Evolutionary conservation across 768 basidiomycete species (phyloP), one percentile per base, ranked within the genome.

Genomic region (Fomitopsis serialis): DNA sequence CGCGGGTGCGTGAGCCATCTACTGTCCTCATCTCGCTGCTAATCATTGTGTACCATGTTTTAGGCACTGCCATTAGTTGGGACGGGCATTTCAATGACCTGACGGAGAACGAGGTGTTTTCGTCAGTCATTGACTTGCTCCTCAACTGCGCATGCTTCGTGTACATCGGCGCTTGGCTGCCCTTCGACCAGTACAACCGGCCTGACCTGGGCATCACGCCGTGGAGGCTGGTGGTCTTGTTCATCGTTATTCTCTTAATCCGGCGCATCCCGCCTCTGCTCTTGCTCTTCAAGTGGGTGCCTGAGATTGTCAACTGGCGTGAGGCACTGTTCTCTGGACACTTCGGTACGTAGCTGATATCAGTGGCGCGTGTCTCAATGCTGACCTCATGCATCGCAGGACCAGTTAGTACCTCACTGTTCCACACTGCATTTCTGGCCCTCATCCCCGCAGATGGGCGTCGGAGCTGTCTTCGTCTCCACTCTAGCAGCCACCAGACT

Each of bases 241-340:
- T 85, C 60, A 61, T 93, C 36, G 70, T 72, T 2, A 84, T 97
- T 45, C 70, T 97, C 44, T 58, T 82, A 8, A 66, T 98, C 32
- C 82, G 97, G 23, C 79, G 96, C 12, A 84, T 98, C 24, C 95
- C 95, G 0, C 71, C 81, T 13, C 75, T 98, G 44, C 69, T 97
- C 50, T 61, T 82, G 2, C 72, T 97, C 2, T 94, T 95, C 62
- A 80, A 71, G 55, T 91, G 83, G 78, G 80, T 97, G 13, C 96
- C 95, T 0, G 95, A 98, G 67, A 89, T 98, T 59, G 67, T 70
- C 36, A 84, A 80, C 21, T 89, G 92, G 84, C 76, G 80, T 43
- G 92, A 98, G 70, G 95, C 96, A 0, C 58, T 93, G 3, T 97
- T 98, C 66, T 82, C 80, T 4, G 96, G 96, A 2, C 94, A 97